Base-by-base conservation (phyloP, 2,329 filamentous ascomycete species). In the Akanthomyces uredinophilus region DNA sequence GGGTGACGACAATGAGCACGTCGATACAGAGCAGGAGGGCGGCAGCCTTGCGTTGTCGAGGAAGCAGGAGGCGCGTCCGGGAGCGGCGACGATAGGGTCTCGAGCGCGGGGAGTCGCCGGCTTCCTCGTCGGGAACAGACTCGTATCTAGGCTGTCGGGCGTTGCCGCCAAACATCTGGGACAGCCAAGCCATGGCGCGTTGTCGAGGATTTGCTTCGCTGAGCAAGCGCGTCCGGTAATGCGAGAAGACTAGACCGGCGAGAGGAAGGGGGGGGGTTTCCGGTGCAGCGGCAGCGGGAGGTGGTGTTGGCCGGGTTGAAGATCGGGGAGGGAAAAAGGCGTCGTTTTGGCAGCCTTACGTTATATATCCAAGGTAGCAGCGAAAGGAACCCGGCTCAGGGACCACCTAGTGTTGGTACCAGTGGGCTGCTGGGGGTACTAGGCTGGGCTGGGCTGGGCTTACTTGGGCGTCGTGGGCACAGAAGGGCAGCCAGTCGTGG, bases 1-100 rank as follows among this genome's bases (percentile, higher is more conserved):
- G 80, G 70, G 88, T 83, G 56, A 80, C 79, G 67, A 92, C 74
- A 65, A 91, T 79, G 64, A 87, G 66, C 56, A 88, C 70, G 71
- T 88, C 89, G 72, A 86, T 78, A 63, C 91, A 68, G 18, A 73
- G 54, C 60, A 90, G 75, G 75, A 88, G 89, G 70, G 88, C 79
- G 63, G 86, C 62, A 54, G 64, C 65, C 57, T 65, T 67, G 24
- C 55, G 55, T 24, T 63, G 61, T 20, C 61, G 61, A 5, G 61
- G 61, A 13, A 63, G 43, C 20, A 61, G 37, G 24, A 55, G 52
- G 22, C 60, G 44, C n/a, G 52, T 55, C 35, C 53, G 54, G 43
- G 60, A 62, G 46, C 60, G 60, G n/a, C 52, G 60, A 20, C 60
- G 60, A 20, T 50, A 62, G 16, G 51, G 51, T 44, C 52, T 41